phyloP scores from a whole-genome alignment of 106 monocot genomes.

The Acorus calamus region DNA sequence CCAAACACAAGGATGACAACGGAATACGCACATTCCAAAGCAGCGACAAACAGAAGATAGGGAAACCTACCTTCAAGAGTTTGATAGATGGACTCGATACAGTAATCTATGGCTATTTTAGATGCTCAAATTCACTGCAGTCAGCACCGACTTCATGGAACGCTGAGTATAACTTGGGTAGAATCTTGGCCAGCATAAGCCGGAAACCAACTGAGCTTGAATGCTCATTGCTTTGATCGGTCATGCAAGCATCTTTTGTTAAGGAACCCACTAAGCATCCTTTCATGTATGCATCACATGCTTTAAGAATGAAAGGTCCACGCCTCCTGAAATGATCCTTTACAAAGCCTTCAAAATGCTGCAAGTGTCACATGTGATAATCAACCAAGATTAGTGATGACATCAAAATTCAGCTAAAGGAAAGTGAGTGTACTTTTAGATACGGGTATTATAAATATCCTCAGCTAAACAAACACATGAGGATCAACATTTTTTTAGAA shows the following conservation, averaged over 20 bases:
- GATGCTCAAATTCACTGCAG: conserved; percentile 31
- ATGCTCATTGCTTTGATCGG: conserved; percentile 41
- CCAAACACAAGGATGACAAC: too few species aligned
- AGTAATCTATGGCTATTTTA: not conserved
- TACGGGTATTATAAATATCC: too few species aligned
- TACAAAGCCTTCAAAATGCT: conserved; percentile 81
- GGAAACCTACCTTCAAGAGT: too few species aligned
- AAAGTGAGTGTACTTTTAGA: too few species aligned
- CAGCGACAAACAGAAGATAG: too few species aligned
- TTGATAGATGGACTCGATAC: too few species aligned
- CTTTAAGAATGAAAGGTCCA: conserved; percentile 55
- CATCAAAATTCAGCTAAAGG: too few species aligned
- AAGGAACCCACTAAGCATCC: conserved; percentile 51
- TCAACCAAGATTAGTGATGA: too few species aligned
- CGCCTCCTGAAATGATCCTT: conserved; percentile 47
- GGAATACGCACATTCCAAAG: too few species aligned
- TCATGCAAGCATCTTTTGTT: conserved; percentile 37
- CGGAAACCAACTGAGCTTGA: conserved; percentile 61
- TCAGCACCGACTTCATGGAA: conserved; percentile 41
- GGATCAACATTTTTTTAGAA: too few species aligned
- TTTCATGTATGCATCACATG: conserved; percentile 60
- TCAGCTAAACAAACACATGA: too few species aligned
- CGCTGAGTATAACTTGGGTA: conserved; percentile 38
- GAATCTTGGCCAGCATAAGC: conserved; percentile 61
- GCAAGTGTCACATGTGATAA: not conserved